Percentiles rank a stretch among this genome's conserved stretches.
phyloP scores from a whole-genome alignment of 768 basidiomycete species.

The Lepiota brunneoincarnata region DNA sequence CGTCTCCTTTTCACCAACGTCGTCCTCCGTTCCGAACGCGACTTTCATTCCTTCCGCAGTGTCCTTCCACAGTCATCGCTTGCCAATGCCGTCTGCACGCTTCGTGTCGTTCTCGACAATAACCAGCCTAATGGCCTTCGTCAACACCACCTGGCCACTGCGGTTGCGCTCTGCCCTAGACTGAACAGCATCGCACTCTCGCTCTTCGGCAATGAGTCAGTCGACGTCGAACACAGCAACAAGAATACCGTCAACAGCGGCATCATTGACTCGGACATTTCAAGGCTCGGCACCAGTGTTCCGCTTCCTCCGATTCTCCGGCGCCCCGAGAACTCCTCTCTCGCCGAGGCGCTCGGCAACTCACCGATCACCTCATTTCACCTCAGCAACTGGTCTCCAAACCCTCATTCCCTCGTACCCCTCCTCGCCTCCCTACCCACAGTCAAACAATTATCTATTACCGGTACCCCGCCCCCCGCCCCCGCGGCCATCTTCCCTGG shows the following conservation, averaged over 20 bases:
- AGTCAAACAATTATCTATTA: slow-evolving; percentile 52
- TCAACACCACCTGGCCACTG: slow-evolving; percentile 54
- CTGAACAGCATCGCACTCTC: slow-evolving; percentile 53
- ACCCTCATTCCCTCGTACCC: slow-evolving; percentile 52
- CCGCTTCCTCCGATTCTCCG: slow-evolving; percentile 43
- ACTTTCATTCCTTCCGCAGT: slow-evolving; percentile 50
- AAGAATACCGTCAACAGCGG: slow-evolving; percentile 41
- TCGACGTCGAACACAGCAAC: neutral
- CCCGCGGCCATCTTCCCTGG: slow-evolving; percentile 41
- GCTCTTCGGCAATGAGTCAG: slow-evolving; percentile 46
- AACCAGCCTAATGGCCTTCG: slow-evolving; percentile 62
- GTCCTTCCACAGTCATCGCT: slow-evolving; percentile 55
- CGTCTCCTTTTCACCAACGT: slow-evolving; percentile 61
- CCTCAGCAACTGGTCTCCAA: slow-evolving; percentile 73
- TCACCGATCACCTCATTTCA: slow-evolving; percentile 51
- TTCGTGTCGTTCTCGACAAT: slow-evolving; percentile 61
- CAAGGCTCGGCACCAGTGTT: slow-evolving; percentile 47
- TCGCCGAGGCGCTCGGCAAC: slow-evolving; percentile 34
- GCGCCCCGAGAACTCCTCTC: slow-evolving; percentile 47
- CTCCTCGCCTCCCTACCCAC: slow-evolving; percentile 64
- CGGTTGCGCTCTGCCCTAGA: slow-evolving; percentile 58
- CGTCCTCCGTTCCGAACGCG: slow-evolving; percentile 48
- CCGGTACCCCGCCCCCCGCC: slow-evolving; percentile 52
- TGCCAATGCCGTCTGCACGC: slow-evolving; percentile 48
- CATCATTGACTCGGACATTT: slow-evolving; percentile 42